These are phyloP conservation scores for Penicillium cosmopolitanum DNA, from an alignment of 495 filamentous ascomycete species.

Conservation along the genomic window DNA sequence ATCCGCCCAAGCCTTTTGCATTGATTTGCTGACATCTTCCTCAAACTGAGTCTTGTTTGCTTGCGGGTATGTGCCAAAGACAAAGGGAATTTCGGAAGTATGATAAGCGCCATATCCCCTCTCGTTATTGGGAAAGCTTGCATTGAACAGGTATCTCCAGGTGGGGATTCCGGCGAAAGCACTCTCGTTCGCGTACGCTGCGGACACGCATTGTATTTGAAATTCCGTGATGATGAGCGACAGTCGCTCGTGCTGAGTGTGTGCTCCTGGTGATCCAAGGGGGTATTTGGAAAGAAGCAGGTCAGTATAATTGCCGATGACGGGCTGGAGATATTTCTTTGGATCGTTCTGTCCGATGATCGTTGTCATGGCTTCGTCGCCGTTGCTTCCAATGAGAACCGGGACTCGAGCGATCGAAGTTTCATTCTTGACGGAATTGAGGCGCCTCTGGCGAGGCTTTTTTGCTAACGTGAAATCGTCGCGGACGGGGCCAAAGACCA, in stretches of 20 bases:
- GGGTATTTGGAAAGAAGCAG: slow-evolving; percentile 6
- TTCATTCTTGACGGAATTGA: background rate
- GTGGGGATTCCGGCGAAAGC: slow-evolving; percentile 20
- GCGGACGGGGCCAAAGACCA: slow-evolving; percentile 12
- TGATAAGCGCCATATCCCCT: slow-evolving; percentile 32
- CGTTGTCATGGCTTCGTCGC: slow-evolving; percentile 22
- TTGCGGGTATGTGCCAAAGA: slow-evolving; percentile 34
- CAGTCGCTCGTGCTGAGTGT: slow-evolving; percentile 23
- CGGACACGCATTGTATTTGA: slow-evolving; percentile 28
- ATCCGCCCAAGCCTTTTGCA: slow-evolving; percentile 36
- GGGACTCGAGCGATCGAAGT: slow-evolving; percentile 21
- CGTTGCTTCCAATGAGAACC: slow-evolving; percentile 24
- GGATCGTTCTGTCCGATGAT: slow-evolving; percentile 15
- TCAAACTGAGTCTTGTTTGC: slow-evolving; percentile 26
- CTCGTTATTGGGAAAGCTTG: slow-evolving; percentile 36
- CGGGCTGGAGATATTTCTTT: background rate
- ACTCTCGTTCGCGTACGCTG: slow-evolving; percentile 24
- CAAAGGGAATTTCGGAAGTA: slow-evolving; percentile 29
- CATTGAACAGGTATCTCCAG: slow-evolving; percentile 40
- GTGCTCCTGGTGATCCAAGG: slow-evolving; percentile 10
- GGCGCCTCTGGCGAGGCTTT: slow-evolving; percentile 3
- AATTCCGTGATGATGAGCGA: slow-evolving; percentile 28
- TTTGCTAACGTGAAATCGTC: slow-evolving; percentile 10
- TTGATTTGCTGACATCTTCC: slow-evolving; percentile 22
- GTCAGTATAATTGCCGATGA: slow-evolving; percentile 7